Conservation (phyloP, 75 land plant genomes). For the Cryptomeria japonica region DNA sequence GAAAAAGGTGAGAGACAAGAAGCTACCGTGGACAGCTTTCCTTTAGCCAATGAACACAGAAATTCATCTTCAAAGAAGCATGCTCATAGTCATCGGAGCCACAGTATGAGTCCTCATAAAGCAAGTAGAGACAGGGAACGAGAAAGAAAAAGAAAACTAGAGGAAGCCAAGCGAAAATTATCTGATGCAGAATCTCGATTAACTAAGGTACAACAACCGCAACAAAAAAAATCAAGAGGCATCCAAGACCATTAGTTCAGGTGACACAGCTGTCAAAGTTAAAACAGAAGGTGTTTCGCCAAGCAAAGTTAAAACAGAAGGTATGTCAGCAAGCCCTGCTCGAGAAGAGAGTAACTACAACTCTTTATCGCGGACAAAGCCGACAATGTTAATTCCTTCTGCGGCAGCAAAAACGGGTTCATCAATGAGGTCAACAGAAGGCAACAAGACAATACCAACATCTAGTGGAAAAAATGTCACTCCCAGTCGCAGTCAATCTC, state of each 20-base stretch:
- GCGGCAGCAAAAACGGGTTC: slow-evolving; percentile 23
- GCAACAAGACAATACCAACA: slow-evolving; percentile 8
- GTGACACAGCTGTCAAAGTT: slow-evolving; percentile 12
- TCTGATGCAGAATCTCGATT: slow-evolving; percentile 34
- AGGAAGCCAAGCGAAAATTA: slow-evolving; percentile 50
- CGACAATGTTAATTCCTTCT: slow-evolving; percentile 41
- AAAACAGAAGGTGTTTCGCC: slow-evolving; percentile 24
- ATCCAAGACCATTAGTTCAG: slow-evolving; percentile 1
- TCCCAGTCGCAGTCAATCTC: neutral
- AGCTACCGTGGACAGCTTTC: slow-evolving; percentile 31
- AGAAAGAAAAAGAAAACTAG: no score
- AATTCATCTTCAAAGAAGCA: slow-evolving; percentile 71
- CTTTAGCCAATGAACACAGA: slow-evolving; percentile 34
- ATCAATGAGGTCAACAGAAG: slow-evolving; percentile 16
- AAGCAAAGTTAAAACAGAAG: slow-evolving; percentile 22
- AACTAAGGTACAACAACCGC: neutral
- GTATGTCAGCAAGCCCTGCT: slow-evolving; percentile 22
- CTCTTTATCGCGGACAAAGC: slow-evolving; percentile 17
- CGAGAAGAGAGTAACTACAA: slow-evolving; percentile 4
- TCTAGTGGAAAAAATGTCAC: neutral
- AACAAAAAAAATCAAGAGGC: neutral
- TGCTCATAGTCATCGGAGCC: slow-evolving; percentile 61
- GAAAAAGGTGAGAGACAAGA: slow-evolving; percentile 46
- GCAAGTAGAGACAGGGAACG: slow-evolving; percentile 55
- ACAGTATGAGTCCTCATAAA: slow-evolving; percentile 60